Evolutionary conservation across 148 eudicot species (phyloP), one percentile per base, ranked within the genome.

Genomic region (Gaultheria prostrata): DNA sequence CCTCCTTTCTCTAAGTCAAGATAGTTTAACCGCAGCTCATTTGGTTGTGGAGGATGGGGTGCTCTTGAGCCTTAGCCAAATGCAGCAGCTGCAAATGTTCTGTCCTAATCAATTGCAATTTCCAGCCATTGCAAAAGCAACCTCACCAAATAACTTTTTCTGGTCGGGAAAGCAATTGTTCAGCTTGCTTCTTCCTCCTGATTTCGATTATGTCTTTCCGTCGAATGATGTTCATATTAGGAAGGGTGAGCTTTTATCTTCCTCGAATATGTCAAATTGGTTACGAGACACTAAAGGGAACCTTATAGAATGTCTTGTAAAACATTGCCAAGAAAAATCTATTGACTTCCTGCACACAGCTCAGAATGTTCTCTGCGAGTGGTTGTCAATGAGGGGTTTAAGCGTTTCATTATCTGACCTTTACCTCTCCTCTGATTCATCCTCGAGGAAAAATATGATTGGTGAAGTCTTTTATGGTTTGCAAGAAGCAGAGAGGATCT

Each of bases 401-500:
- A 97, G 94, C 59, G 98, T 97, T 76, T 97, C 99, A 3, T 85
- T 97, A 73, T 89, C 88, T 35, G 99, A 97, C 86, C 90, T 97
- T 80, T 94, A 93, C 90, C 90, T 97, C n/a, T 87, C 94, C 74
- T 84, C 92, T 53, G 97, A 97, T 77, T 56, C 54, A 53, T 61
- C 86, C 50, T 85, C 87, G 26, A 93, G 85, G 24, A 77, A 83
- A 78, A 94, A 91, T 87, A 88, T 97, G 91, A 87, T 90, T 14
- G 91, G 93, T 20, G 99, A 97, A 85, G 90, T 94, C 45, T 85
- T 71, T 15, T 90, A 84, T 84, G 99, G 97, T 63, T 83, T 97
- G 84, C 87, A 84, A 83, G 97, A 97, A 86, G 99, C 98, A 14
- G 91, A 97, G 77, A 80, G 48, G 49, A 85, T 85, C 57, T 90